Evolutionary conservation across 345 rosid species (phyloP).

Genomic region (Melastoma malabathricum): DNA sequence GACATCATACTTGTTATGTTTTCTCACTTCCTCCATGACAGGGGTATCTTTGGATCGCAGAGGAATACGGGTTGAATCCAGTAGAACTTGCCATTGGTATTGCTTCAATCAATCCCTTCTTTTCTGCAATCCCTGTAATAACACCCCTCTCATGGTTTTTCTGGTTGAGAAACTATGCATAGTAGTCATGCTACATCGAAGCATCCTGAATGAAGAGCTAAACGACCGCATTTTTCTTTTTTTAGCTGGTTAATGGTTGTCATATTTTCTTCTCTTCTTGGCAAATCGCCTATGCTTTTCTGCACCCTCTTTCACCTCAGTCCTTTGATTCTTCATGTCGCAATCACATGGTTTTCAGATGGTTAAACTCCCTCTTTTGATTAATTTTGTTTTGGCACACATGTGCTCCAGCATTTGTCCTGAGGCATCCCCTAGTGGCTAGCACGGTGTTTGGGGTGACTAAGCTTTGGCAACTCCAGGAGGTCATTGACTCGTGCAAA

Average conservation of each 20-base stretch:
- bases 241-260: too few relatives aligned
- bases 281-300: too few relatives aligned
- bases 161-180: too few relatives aligned
- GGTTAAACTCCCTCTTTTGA: neutral
- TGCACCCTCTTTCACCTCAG: too few relatives aligned
- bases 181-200: too few relatives aligned
- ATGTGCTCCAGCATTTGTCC: slow-evolving; percentile 23
- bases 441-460: slow-evolving; percentile 42
- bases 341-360: too few relatives aligned
- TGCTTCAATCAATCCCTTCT: neutral
- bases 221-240: neutral
- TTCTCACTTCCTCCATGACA: slow-evolving; percentile 10
- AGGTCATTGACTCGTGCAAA: slow-evolving; percentile 24
- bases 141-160: neutral
- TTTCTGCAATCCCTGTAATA: neutral
- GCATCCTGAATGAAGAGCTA: too few relatives aligned
- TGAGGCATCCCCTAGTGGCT: slow-evolving; percentile 39
- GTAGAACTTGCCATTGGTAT: slow-evolving; percentile 44
- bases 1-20: too few relatives aligned
- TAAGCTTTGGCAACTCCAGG: slow-evolving; percentile 35
- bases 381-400: neutral
- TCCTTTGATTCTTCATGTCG: too few relatives aligned
- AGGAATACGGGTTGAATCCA: slow-evolving; percentile 30
- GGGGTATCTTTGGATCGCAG: slow-evolving; percentile 33
- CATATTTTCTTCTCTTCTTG: too few relatives aligned